phyloP scores from a whole-genome alignment of 768 basidiomycete genomes.

The Ramaria rubella region DNA sequence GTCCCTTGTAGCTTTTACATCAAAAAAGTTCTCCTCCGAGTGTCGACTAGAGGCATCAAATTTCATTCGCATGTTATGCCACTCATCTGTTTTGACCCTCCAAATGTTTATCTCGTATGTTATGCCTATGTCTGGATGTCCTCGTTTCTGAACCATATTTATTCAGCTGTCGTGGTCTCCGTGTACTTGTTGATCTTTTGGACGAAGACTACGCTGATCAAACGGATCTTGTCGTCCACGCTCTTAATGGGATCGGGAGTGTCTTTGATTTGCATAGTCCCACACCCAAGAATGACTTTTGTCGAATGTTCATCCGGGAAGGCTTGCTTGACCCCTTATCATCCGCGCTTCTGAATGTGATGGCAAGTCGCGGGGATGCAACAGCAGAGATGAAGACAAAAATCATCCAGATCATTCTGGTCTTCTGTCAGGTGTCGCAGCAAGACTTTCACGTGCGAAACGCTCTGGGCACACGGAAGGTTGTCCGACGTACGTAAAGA shows the following conservation, averaged over 20 bases:
- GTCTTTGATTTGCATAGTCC: constrained; percentile 96
- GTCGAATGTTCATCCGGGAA: constrained; percentile 95
- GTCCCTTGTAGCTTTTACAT: constrained; percentile 65
- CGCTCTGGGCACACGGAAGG: constrained; percentile 84
- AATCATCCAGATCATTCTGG: constrained; percentile 80
- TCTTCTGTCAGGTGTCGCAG: constrained; percentile 96
- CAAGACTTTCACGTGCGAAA: constrained; percentile 90
- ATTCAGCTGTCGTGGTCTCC: constrained; percentile 83
- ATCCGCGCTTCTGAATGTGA: constrained; percentile 82
- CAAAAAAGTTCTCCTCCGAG: constrained; percentile 88
- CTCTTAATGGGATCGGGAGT: constrained; percentile 88
- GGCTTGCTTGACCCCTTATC: constrained; percentile 91
- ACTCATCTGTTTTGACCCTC: constrained; percentile 86
- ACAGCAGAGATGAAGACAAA: constrained; percentile 77
- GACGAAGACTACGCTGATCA: constrained; percentile 95
- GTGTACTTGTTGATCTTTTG: constrained; percentile 89
- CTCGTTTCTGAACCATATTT: neutral
- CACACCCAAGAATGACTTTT: constrained; percentile 97
- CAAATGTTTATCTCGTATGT: constrained; percentile 99
- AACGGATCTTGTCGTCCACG: constrained; percentile 84
- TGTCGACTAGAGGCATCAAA: constrained; percentile 93
- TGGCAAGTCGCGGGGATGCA: constrained; percentile 59
- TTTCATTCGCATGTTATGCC: constrained; percentile 87
- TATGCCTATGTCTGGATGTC: neutral
- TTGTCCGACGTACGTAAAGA: constrained; percentile 69